Evolutionary conservation across 2,329 filamentous ascomycete genomes (phyloP).

Genomic region (Orbilia quercus): DNA sequence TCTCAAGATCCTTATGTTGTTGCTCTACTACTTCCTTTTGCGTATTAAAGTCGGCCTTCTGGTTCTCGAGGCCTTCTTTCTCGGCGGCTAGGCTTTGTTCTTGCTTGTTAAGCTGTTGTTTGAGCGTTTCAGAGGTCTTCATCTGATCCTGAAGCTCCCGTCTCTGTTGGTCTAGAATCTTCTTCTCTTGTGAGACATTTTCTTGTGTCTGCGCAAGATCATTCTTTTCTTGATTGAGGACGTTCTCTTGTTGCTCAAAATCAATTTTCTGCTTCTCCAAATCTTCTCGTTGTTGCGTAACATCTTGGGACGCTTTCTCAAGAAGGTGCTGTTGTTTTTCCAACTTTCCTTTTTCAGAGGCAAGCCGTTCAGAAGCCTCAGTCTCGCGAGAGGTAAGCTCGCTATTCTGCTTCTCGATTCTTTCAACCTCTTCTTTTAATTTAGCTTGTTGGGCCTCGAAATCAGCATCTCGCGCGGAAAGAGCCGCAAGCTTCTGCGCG

Average conservation of each 20-base stretch:
- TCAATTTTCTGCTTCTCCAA: conserved; percentile 5
- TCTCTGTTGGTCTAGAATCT: conserved; percentile 4
- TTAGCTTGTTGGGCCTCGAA: conserved; percentile 14
- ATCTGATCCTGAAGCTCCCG: conserved; percentile 23
- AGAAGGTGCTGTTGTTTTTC: conserved; percentile 19
- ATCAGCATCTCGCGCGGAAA: conserved; percentile 14
- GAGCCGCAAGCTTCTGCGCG: neutral
- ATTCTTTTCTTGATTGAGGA: conserved; percentile 5
- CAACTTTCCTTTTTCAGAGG: conserved; percentile 9
- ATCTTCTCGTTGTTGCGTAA: conserved; percentile 20
- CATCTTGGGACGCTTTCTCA: conserved; percentile 1
- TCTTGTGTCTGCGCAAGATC: conserved; percentile 3
- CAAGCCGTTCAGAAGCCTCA: conserved; percentile 6
- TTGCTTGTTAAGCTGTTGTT: conserved; percentile 22
- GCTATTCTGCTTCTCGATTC: neutral
- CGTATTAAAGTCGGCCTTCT: conserved; percentile 1
- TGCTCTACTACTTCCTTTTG: conserved; percentile 19
- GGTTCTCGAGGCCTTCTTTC: conserved; percentile 13
- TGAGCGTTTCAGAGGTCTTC: conserved; percentile 6
- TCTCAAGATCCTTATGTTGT: conserved; percentile 24
- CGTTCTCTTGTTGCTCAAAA: conserved; percentile 15
- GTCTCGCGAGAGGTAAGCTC: conserved; percentile 29
- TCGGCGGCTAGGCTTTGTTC: conserved; percentile 13
- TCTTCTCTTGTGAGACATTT: conserved; percentile 2
- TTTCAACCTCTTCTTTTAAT: conserved; percentile 14